Percentiles rank a stretch among this genome's conserved stretches.
phyloP scores from a whole-genome alignment of 2,329 filamentous ascomycete species.

The Neonectria hederae region DNA sequence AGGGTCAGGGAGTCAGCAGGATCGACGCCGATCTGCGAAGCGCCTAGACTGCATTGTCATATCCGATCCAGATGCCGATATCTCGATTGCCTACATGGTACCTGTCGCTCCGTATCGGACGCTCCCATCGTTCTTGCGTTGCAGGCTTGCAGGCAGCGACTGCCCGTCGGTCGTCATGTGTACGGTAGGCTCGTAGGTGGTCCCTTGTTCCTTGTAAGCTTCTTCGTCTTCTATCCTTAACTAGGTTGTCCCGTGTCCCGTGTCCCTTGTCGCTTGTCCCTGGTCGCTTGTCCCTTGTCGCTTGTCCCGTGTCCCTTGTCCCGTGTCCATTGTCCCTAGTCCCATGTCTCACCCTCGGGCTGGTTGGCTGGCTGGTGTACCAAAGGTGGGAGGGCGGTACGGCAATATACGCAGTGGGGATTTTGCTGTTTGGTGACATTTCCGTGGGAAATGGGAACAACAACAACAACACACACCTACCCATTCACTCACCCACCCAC shows the following conservation, averaged over 20 bases:
- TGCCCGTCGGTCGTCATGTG: neutral
- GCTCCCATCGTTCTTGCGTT: neutral
- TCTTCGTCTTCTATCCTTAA: no score
- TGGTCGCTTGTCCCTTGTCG: neutral
- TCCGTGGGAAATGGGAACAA: neutral
- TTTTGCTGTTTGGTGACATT: neutral
- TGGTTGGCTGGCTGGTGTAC: neutral
- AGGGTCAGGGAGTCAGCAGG: conserved; percentile 21
- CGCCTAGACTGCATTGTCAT: conserved; percentile 31
- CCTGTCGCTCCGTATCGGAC: conserved; percentile 21
- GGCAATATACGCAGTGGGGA: neutral
- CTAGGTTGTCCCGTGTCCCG: neutral
- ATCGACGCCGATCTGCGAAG: conserved; percentile 41
- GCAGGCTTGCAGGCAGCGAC: neutral
- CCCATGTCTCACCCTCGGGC: neutral
- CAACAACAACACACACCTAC: neutral
- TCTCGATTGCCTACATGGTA: conserved; percentile 35
- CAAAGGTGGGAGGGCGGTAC: neutral
- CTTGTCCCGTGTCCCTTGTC: neutral
- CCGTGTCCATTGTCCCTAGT: neutral
- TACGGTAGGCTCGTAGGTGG: no score
- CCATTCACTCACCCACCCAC: no score
- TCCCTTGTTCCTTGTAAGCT: neutral
- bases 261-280: neutral
- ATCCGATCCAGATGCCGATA: conserved; percentile 40